Evolutionary conservation across 306 rosid genomes (phyloP).

Genomic region (Prunus fruticosa): DNA sequence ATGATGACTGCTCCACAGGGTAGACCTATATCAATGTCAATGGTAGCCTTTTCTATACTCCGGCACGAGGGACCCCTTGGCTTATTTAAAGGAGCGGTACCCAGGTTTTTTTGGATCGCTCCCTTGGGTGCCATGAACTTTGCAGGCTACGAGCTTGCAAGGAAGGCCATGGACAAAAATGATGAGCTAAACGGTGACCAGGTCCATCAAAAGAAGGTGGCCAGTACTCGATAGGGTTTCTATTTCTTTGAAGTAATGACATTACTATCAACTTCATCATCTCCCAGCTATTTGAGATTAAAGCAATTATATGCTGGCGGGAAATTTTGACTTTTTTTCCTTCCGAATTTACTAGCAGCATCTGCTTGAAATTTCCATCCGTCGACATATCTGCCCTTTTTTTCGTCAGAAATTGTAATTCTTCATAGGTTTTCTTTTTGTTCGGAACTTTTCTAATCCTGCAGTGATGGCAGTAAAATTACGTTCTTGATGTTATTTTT

Average conservation of each 20-base stretch:
- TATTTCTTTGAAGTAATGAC: neutral
- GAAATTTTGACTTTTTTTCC: conserved; percentile 35
- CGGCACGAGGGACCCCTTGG: conserved; percentile 90
- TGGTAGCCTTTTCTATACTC: conserved; percentile 71
- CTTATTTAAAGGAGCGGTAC: conserved; percentile 89
- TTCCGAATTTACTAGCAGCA: conserved; percentile 34
- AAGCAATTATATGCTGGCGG: conserved; percentile 29
- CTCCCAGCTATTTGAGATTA: conserved; percentile 8
- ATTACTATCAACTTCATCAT: conserved; percentile 7
- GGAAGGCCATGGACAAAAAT: conserved; percentile 88
- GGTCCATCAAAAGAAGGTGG: conserved; percentile 44
- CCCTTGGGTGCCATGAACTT: conserved; percentile 99
- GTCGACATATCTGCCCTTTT: conserved; percentile 43
- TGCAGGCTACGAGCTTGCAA: conserved; percentile 94
- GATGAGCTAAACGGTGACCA: conserved; percentile 47
- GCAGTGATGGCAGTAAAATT: conserved; percentile 41
- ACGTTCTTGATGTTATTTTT: conserved; percentile 11
- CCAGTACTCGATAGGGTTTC: conserved; percentile 35
- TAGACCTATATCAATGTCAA: conserved; percentile 73
- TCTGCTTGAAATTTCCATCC: conserved; percentile 34
- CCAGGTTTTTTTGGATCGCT: conserved; percentile 98
- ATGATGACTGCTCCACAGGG: conserved; percentile 94
- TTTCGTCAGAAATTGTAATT: conserved; percentile 20
- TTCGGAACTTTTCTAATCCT: conserved; percentile 32
- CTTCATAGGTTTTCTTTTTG: conserved; percentile 14